phyloP scores from a whole-genome alignment of 2,329 filamentous ascomycete genomes.

The Fusarium beomiforme region DNA sequence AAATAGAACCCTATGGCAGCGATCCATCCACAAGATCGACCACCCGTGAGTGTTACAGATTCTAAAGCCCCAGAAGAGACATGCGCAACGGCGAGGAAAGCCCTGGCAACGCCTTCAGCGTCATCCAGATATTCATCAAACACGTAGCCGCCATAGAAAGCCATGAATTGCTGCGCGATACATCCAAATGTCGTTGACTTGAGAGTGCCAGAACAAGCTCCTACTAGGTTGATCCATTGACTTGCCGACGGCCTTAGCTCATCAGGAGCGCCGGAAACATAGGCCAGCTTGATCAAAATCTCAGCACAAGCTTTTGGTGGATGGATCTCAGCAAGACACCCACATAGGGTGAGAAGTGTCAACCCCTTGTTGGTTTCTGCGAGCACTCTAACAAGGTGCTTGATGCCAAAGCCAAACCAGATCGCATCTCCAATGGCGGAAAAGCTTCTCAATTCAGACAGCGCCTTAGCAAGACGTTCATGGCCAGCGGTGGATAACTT shows the following conservation, averaged over 20 bases:
- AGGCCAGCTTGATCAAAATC: rapidly evolving
- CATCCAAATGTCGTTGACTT: rapidly evolving
- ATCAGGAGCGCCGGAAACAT: rapidly evolving
- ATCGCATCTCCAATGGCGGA: neutral
- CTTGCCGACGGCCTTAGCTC: rapidly evolving
- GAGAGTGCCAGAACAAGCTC: neutral
- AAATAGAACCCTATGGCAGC: neutral
- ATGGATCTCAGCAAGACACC: neutral
- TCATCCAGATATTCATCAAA: rapidly evolving
- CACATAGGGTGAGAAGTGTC: rapidly evolving
- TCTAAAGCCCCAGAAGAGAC: rapidly evolving
- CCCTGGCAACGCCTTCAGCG: rapidly evolving
- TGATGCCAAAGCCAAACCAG: rapidly evolving
- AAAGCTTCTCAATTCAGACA: neutral
- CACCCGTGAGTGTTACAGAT: rapidly evolving
- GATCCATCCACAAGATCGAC: neutral
- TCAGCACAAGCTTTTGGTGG: rapidly evolving
- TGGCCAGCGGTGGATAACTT: rapidly evolving
- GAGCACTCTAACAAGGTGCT: neutral
- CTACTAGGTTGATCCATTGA: neutral
- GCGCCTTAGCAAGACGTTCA: rapidly evolving
- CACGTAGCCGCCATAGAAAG: rapidly evolving
- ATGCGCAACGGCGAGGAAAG: rapidly evolving
- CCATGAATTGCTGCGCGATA: neutral
- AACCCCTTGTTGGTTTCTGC: neutral